Conservation (phyloP, 2,329 filamentous ascomycete genomes). For the Cordyceps cicadae region DNA sequence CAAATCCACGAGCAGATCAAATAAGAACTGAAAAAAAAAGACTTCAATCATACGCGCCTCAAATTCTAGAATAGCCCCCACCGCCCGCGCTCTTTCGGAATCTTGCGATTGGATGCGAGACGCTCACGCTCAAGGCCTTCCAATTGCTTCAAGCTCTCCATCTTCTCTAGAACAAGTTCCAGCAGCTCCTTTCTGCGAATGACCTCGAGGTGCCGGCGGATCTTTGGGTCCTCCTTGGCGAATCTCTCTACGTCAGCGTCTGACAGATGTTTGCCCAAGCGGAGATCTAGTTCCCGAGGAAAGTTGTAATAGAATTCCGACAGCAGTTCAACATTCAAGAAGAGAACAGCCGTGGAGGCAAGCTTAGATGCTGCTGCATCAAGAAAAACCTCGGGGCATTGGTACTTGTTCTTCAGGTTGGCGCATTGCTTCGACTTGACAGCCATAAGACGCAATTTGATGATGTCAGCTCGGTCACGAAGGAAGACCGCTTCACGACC, state of each 20-base stretch:
- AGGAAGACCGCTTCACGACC: conserved; percentile 92
- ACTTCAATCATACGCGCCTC: neutral
- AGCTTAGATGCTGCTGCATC: conserved; percentile 93
- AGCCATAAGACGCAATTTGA: conserved; percentile 82
- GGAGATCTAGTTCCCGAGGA: conserved; percentile 79
- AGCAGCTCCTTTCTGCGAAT: conserved; percentile 87
- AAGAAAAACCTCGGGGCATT: conserved; percentile 96
- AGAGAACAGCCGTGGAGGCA: conserved; percentile 88
- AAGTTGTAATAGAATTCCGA: conserved; percentile 99
- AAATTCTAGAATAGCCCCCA: conserved; percentile 41
- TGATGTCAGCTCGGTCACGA: conserved; percentile 78
- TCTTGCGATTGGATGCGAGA: conserved; percentile 17
- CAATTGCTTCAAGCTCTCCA: conserved; percentile 79
- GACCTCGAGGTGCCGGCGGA: conserved; percentile 81
- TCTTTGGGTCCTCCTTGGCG: conserved; percentile 85
- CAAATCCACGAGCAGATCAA: neutral
- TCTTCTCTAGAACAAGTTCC: conserved; percentile 89
- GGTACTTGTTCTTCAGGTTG: conserved; percentile 80
- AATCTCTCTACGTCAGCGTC: conserved; percentile 80
- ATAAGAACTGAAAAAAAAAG: neutral
- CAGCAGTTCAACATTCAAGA: conserved; percentile 92
- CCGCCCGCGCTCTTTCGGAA: conserved; percentile 35
- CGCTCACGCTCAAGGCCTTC: conserved; percentile 63
- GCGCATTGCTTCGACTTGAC: conserved; percentile 87
- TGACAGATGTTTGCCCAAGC: conserved; percentile 72